Evolutionary conservation across 208 protist genomes (phyloP).

Genomic region (Trypanosomatidae sp.): DNA sequence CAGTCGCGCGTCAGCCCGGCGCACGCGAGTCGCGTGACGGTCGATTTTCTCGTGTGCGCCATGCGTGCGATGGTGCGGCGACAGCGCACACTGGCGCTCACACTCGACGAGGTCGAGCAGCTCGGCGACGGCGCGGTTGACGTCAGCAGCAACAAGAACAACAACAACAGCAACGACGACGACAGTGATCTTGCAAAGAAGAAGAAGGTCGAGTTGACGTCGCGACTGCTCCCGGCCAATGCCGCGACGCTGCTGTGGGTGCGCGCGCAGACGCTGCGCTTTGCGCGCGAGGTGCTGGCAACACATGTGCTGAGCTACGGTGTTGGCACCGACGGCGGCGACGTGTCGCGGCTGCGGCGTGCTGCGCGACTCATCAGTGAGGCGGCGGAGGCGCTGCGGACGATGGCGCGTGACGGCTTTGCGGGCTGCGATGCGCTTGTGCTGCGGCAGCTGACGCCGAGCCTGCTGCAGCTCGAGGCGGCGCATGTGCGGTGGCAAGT

Average conservation of each 20-base stretch:
- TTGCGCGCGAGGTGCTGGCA: constrained; percentile 50
- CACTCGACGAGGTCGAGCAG: constrained; percentile 6
- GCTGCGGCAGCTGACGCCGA: constrained; percentile 50
- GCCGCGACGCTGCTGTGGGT: constrained; percentile 69
- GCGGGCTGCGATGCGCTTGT: constrained; percentile 56
- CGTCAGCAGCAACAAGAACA: background rate
- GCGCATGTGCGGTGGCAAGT: constrained; percentile 48
- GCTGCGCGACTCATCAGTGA: constrained; percentile 48
- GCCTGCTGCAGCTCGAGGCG: constrained; percentile 45
- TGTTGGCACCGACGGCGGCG: constrained; percentile 56
- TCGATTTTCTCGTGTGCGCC: constrained; percentile 61
- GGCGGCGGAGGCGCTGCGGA: constrained; percentile 34
- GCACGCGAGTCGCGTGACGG: constrained; percentile 38
- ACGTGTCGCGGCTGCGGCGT: constrained; percentile 61
- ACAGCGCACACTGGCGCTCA: constrained; percentile 44
- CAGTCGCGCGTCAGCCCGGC: constrained; percentile 47
- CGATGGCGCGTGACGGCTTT: constrained; percentile 34
- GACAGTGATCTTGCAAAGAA: background rate
- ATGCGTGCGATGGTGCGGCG: constrained; percentile 38
- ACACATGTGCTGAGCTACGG: constrained; percentile 65
- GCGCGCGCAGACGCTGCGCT: constrained; percentile 40
- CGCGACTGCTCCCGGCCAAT: constrained; percentile 36
- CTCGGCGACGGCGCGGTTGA: background rate
- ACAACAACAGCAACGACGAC: background rate
- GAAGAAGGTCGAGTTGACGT: background rate